Evolutionary conservation across 176 grass and related monocot species (phyloP).

Genomic region (Carex cristatella): DNA sequence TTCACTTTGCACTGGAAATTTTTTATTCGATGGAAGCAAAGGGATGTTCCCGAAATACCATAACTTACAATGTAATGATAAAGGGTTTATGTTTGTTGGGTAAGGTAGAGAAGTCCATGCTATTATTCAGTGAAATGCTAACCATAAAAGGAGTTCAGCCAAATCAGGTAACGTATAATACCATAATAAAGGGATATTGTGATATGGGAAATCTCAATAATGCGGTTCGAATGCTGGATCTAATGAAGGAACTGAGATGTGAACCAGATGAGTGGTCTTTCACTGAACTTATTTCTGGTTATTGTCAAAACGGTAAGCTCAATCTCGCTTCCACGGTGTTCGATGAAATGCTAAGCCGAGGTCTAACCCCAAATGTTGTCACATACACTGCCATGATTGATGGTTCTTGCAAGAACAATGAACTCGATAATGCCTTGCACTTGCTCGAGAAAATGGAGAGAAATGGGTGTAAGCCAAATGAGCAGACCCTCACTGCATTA

Average conservation of each 20-base stretch:
- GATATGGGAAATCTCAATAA: slow-evolving; percentile 32
- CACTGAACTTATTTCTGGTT: slow-evolving; percentile 40
- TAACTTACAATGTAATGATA: slow-evolving; percentile 46
- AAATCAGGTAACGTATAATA: slow-evolving; percentile 56
- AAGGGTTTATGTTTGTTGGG: slow-evolving; percentile 44
- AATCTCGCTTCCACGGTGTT: slow-evolving; percentile 27
- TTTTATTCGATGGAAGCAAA: slow-evolving; percentile 38
- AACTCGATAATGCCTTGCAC: slow-evolving; percentile 33
- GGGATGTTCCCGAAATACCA: slow-evolving; percentile 33
- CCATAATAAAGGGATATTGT: slow-evolving; percentile 49
- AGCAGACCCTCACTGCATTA: slow-evolving; percentile 50
- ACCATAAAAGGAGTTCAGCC: slow-evolving; percentile 28
- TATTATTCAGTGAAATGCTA: slow-evolving; percentile 33
- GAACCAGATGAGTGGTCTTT: slow-evolving; percentile 51
- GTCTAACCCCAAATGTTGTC: slow-evolving; percentile 39
- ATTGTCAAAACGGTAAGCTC: slow-evolving; percentile 31
- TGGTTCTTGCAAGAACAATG: slow-evolving; percentile 52
- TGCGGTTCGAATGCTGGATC: slow-evolving; percentile 54
- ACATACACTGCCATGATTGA: slow-evolving; percentile 48
- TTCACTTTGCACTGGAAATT: slow-evolving; percentile 31
- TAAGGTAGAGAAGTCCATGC: slow-evolving; percentile 43
- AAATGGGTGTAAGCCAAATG: slow-evolving; percentile 53
- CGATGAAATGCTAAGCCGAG: slow-evolving; percentile 33
- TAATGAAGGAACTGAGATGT: slow-evolving; percentile 36
- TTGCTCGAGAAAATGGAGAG: slow-evolving; percentile 47